phyloP scores from a whole-genome alignment of 192 early-diverging fungal species.

The Umbelopsis sp. region DNA sequence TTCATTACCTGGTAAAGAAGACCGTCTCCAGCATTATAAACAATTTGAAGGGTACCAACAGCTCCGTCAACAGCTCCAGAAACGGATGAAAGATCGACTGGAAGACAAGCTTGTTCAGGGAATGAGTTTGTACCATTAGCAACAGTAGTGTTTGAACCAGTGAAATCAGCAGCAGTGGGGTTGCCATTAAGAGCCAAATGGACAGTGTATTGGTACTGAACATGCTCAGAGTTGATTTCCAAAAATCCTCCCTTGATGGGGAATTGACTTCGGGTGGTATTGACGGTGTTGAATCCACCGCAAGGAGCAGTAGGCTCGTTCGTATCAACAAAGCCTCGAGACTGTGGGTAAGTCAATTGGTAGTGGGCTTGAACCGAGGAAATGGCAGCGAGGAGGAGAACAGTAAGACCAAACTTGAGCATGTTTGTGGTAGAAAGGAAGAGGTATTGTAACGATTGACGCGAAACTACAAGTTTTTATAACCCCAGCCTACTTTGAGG shows the following conservation, averaged over 20 bases:
- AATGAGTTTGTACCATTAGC: slow-evolving; percentile 26
- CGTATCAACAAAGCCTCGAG: slow-evolving; percentile 47
- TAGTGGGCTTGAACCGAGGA: slow-evolving; percentile 49
- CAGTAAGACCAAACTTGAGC: slow-evolving; percentile 13
- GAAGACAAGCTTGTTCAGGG: slow-evolving; percentile 43
- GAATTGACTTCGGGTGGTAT: slow-evolving; percentile 39
- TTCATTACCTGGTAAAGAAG: slow-evolving; percentile 47
- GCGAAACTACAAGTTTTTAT: not conserved
- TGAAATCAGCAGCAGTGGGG: slow-evolving; percentile 46
- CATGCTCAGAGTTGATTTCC: slow-evolving; percentile 46
- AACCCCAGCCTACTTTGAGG: not conserved
- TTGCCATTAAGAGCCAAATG: slow-evolving; percentile 40
- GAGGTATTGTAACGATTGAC: not conserved
- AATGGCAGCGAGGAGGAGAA: slow-evolving; percentile 28
- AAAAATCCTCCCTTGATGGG: slow-evolving; percentile 48
- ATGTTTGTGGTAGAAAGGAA: not conserved
- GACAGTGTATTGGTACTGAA: slow-evolving; percentile 40
- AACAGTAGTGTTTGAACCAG: slow-evolving; percentile 23
- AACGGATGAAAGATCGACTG: slow-evolving; percentile 36
- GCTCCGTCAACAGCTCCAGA: slow-evolving; percentile 42
- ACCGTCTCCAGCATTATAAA: slow-evolving; percentile 53
- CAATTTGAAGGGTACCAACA: slow-evolving; percentile 56
- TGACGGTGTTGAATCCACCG: slow-evolving; percentile 44
- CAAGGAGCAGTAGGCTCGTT: slow-evolving; percentile 52
- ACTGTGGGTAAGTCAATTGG: slow-evolving; percentile 44